Conservation (phyloP, 1,284 basidiomycete genomes). For the Puccinia polysora region DNA sequence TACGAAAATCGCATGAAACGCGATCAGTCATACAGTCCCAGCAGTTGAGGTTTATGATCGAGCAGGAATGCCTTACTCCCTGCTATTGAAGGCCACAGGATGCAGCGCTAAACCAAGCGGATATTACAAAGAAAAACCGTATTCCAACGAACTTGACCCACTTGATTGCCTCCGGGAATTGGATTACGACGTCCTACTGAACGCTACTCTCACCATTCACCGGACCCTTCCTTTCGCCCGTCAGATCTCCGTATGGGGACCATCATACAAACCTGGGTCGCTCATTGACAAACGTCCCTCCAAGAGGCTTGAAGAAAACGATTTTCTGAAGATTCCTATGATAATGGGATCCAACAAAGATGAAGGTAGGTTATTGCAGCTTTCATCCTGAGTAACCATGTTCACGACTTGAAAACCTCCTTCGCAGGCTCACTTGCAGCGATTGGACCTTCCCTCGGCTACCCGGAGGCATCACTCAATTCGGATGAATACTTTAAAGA, state of each 20-base stretch:
- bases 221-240: constrained; percentile 21
- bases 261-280: constrained; percentile 31
- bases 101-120: background rate
- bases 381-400: background rate
- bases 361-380: constrained; percentile 10
- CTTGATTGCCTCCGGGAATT: constrained; percentile 28
- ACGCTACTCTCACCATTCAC: constrained; percentile 15
- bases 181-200: background rate
- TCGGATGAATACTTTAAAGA: constrained; percentile 24
- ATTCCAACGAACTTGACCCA: background rate
- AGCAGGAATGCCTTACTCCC: constrained; percentile 46
- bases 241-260: constrained; percentile 32
- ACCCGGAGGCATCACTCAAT: background rate
- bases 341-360: constrained; percentile 33
- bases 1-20: constrained; percentile 39
- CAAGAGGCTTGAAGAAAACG: background rate
- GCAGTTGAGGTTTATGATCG: constrained; percentile 46
- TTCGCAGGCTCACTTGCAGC: constrained; percentile 8
- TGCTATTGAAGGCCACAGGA: constrained; percentile 41
- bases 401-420: background rate
- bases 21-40: constrained; percentile 35
- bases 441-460: constrained; percentile 2
- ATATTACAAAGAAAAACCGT: background rate
- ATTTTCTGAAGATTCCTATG: constrained; percentile 32
- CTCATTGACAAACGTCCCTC: constrained; percentile 30